phyloP scores from a whole-genome alignment of 2,329 filamentous ascomycete genomes.

The Berkeleyomyces rouxiae region DNA sequence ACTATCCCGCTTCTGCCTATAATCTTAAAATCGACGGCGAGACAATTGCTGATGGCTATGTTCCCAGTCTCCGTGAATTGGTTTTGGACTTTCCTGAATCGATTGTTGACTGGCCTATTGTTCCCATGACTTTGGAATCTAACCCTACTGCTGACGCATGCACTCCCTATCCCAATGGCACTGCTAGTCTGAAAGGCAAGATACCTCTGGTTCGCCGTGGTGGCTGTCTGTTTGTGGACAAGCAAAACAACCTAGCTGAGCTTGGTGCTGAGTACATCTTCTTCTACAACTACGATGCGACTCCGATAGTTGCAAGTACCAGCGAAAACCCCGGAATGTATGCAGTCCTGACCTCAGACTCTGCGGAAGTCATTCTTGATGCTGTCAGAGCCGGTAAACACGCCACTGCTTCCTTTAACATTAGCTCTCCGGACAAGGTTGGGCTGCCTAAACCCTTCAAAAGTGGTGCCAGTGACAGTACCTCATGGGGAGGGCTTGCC shows the following conservation, averaged over 20 bases:
- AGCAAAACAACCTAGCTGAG: constrained; percentile 18
- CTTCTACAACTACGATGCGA: constrained; percentile 13
- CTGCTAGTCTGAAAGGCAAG: constrained; percentile 15
- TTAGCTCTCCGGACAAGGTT: constrained; percentile 11
- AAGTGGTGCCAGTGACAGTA: background rate
- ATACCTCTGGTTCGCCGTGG: constrained; percentile 20
- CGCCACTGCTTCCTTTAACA: constrained; percentile 27
- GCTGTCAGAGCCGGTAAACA: constrained; percentile 17
- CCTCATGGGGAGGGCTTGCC: constrained; percentile 18
- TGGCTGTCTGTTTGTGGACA: constrained; percentile 19
- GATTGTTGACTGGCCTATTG: background rate
- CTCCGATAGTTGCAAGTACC: constrained; percentile 9
- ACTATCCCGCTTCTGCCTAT: background rate
- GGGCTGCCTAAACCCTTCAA: background rate
- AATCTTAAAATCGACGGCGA: background rate
- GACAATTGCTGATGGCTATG: background rate
- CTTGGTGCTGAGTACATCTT: constrained; percentile 18
- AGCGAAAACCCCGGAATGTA: constrained; percentile 12
- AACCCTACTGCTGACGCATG: constrained; percentile 18
- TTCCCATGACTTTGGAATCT: constrained; percentile 15
- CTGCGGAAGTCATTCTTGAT: constrained; percentile 19
- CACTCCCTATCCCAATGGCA: constrained; percentile 16
- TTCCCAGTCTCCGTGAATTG: background rate
- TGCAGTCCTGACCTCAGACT: background rate
- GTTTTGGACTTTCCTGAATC: background rate